These are phyloP conservation scores for Glonium stellatum DNA, from an alignment of 495 filamentous ascomycete species.

Conservation along the genomic window DNA sequence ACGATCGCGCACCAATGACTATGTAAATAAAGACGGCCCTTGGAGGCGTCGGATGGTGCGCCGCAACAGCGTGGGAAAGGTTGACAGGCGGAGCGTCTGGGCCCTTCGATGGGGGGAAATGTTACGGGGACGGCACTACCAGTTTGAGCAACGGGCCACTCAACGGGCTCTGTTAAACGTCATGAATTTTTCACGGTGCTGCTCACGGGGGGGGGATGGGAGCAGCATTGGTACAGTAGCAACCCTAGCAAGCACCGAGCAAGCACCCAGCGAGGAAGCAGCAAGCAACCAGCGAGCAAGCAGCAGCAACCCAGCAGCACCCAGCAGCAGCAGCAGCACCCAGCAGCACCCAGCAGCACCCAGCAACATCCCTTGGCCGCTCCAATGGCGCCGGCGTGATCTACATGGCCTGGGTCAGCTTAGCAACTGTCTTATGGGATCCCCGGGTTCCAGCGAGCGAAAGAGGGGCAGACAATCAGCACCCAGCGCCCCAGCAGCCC, in stretches of 20 bases:
- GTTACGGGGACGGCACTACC: neutral
- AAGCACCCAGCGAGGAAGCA: too few species aligned
- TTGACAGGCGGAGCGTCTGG: neutral
- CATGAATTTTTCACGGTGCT: neutral
- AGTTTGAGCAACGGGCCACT: neutral
- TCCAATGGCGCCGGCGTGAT: neutral
- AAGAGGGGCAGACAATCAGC: neutral
- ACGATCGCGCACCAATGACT: too few species aligned
- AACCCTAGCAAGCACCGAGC: too few species aligned
- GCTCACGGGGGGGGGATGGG: neutral
- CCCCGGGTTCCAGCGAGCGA: neutral
- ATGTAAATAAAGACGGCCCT: too few species aligned
- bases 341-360: too few species aligned
- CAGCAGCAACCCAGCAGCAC: neutral
- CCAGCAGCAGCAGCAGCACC: too few species aligned
- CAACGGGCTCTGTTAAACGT: neutral
- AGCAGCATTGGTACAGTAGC: neutral
- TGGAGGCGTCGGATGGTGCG: too few species aligned
- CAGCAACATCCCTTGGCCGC: neutral
- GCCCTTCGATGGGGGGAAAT: neutral
- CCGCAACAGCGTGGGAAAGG: too few species aligned
- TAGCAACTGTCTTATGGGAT: neutral
- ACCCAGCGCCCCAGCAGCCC: neutral
- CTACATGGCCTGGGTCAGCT: neutral
- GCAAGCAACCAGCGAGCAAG: too few species aligned